Percentiles rank a stretch among this genome's conserved stretches.
phyloP scores from a whole-genome alignment of 768 basidiomycete species.

The Lactarius hatsudake region DNA sequence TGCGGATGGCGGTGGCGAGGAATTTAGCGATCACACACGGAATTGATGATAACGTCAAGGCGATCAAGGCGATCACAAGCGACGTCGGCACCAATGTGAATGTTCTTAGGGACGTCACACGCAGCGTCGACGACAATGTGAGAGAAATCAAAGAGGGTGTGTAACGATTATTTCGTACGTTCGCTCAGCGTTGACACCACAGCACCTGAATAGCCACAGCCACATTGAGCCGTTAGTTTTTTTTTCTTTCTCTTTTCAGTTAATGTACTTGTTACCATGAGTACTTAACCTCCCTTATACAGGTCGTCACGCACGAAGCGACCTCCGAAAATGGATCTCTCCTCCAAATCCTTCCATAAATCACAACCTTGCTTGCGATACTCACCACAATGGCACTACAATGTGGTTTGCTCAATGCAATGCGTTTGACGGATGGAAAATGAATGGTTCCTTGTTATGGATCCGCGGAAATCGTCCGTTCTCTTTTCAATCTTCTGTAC shows the following conservation, averaged over 20 bases:
- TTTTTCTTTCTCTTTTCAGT: neutral
- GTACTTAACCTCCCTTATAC: neutral
- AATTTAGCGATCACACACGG: neutral
- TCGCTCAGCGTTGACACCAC: neutral
- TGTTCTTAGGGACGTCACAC: neutral
- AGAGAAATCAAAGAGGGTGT: neutral
- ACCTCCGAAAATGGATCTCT: conserved; percentile 1
- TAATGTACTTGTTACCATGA: neutral
- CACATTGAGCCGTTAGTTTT: neutral
- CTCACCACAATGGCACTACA: neutral
- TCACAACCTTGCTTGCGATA: conserved; percentile 4
- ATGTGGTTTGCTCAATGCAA: neutral
- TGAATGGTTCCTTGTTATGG: conserved; percentile 5
- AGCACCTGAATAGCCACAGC: neutral
- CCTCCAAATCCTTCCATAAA: conserved; percentile 9
- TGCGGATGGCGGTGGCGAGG: neutral
- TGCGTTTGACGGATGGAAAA: neutral
- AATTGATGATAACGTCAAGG: neutral
- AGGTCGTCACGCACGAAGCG: neutral
- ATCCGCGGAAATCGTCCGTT: conserved; percentile 9
- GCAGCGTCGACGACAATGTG: neutral
- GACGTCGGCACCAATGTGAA: neutral
- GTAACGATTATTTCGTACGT: neutral
- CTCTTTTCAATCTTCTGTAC: neutral
- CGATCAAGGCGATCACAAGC: neutral